Evolutionary conservation across 2,329 filamentous ascomycete genomes (phyloP).

Genomic region (Alternaria hordeiaustralica): DNA sequence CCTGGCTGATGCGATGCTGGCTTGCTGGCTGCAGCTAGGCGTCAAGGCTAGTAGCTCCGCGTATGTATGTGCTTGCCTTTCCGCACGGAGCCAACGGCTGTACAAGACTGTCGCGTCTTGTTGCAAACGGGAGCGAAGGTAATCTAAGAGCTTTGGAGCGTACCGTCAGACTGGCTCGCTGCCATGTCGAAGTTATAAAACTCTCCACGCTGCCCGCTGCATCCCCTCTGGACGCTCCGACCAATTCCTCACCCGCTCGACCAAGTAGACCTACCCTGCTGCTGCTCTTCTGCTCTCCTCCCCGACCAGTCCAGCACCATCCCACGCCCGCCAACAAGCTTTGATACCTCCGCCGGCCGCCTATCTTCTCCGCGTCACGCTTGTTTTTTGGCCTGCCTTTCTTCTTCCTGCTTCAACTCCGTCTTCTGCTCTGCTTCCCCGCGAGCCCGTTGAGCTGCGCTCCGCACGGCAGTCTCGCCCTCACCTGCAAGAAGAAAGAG

Average conservation of each 20-base stretch:
- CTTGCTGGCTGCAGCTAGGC: conserved; percentile 27
- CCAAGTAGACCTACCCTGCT: conserved; percentile 16
- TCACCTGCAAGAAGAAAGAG: conserved; percentile 23
- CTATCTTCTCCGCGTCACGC: background rate
- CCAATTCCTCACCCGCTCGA: conserved; percentile 29
- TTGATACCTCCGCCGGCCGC: background rate
- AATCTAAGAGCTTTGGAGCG: conserved; percentile 49
- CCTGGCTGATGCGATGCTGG: conserved; percentile 33
- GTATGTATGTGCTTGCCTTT: conserved; percentile 46
- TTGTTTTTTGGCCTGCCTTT: background rate
- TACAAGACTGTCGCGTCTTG: conserved; percentile 49
- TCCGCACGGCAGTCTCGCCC: conserved; percentile 14
- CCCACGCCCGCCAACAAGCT: background rate
- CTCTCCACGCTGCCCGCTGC: conserved; percentile 40
- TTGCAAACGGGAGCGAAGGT: conserved; percentile 51
- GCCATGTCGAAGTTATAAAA: conserved; percentile 50
- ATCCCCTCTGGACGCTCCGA: conserved; percentile 39
- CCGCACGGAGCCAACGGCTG: conserved; percentile 50
- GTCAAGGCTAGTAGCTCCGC: conserved; percentile 37
- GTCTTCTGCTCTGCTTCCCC: background rate
- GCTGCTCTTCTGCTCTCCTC: conserved; percentile 16
- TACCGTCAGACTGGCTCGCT: conserved; percentile 45
- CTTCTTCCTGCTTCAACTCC: background rate
- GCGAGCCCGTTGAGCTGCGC: conserved; percentile 13
- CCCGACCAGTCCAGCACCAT: conserved; percentile 13